Evolutionary conservation across 768 basidiomycete genomes (phyloP).

Genomic region (Auricularia auricula-judae): DNA sequence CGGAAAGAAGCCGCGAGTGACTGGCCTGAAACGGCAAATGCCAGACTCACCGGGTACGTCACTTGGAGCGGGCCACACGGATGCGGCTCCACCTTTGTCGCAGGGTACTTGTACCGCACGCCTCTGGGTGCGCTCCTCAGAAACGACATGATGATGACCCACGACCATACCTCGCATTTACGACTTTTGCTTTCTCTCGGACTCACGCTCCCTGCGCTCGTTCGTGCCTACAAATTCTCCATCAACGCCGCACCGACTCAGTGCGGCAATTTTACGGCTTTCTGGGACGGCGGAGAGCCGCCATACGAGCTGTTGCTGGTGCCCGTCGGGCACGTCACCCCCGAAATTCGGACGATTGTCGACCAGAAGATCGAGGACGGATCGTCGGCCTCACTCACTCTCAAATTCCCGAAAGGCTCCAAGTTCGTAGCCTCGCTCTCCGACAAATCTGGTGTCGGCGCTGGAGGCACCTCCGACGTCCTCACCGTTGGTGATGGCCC

Average conservation of each 20-base stretch:
- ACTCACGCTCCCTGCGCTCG: conserved; percentile 3
- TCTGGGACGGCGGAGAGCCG: conserved; percentile 45
- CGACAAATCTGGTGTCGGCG: conserved; percentile 8
- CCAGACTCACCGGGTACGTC: no score
- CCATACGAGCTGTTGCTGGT: conserved; percentile 60
- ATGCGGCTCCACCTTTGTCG: no score
- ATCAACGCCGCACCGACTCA: conserved; percentile 43
- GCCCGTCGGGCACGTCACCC: conserved; percentile 51
- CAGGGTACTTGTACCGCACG: no score
- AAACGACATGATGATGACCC: no score
- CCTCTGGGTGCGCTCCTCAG: no score
- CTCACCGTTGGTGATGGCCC: conserved; percentile 17
- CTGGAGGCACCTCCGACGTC: conserved; percentile 9
- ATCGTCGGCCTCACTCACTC: conserved; percentile 27
- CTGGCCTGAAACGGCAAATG: no score
- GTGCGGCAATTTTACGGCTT: conserved; percentile 54
- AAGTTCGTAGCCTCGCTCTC: conserved; percentile 56
- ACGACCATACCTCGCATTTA: no score
- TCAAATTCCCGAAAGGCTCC: conserved; percentile 55
- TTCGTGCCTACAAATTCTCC: conserved; percentile 29
- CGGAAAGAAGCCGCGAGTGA: no score
- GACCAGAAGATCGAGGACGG: conserved; percentile 39
- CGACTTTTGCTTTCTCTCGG: background rate
- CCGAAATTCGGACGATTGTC: conserved; percentile 53
- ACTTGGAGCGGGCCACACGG: no score